Base-by-base conservation (phyloP, 169 alveolate genomes). In the Cryptosporidium ryanae region DNA sequence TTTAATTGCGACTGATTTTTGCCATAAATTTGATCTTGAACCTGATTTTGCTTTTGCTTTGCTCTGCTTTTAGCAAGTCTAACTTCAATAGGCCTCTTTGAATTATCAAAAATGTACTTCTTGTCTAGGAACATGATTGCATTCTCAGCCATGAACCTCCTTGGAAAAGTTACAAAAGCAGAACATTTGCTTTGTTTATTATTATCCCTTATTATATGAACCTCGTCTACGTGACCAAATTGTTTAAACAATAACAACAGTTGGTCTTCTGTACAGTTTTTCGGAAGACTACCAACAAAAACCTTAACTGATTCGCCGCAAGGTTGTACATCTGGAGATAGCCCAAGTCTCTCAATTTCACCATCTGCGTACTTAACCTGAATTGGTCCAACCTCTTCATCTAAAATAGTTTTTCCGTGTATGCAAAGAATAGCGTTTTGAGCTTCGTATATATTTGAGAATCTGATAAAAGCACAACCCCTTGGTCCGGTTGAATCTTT, bases 291-390 rank as follows among this genome's bases (percentile, higher is more conserved):
- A 18, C 87, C 87, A n/a, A 76, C 87, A 76, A 76, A 76, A 5
- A 76, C 87, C 27, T 76, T 76, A 1, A 76, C 70, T 15, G 87
- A 76, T 29, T 76, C 87, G 13, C 87, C 87, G 15, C 87, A 76
- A n/a, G 87, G 87, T 31, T 76, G 87, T 21, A 76, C 87, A 27
- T 76, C 87, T 13, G 87, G 87, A 17, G 87, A 76, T 8, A 76
- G 70, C 43, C 87, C 87, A 1, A 76, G 34, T 18, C 87, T 55
- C 23, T 76, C 87, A 61, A 76, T 76, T 23, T 76, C 87, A 4
- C 87, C 87, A 25, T 76, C 87, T 3, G 87, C 87, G 29, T 76
- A 76, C 18, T 76, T 76, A 29, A 76, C 87, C 34, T 76, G 87
- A 59, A 76, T 76, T n/a, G 87, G 87, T 1, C 87, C 87, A 61